Conservation (phyloP, 2,329 filamentous ascomycete species). For the Acephala macrosclerotiorum region DNA sequence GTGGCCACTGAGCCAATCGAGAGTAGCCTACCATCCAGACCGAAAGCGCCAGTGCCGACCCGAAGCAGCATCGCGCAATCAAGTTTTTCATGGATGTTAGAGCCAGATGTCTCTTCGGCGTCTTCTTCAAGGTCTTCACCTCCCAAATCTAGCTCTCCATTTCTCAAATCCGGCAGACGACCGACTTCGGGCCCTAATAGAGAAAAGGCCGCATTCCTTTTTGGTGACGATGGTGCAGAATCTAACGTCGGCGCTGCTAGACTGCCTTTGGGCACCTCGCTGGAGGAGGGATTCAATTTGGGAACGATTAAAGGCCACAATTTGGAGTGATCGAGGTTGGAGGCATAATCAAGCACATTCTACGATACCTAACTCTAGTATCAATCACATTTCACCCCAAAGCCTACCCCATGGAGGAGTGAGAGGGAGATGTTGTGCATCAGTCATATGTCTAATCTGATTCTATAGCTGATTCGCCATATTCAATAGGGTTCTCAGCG, state of each 20-base stretch:
- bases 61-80: slow-evolving; percentile 75
- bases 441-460: slow-evolving; percentile 3
- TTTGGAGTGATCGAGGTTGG: slow-evolving; percentile 21
- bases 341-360: background rate
- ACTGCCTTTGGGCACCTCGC: slow-evolving; percentile 28
- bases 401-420: slow-evolving; percentile 6
- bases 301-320: slow-evolving; percentile 38
- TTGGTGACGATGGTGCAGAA: slow-evolving; percentile 43
- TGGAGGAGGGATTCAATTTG: slow-evolving; percentile 41
- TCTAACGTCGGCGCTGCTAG: slow-evolving; percentile 25
- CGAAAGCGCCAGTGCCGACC: slow-evolving; percentile 58
- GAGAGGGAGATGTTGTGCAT: slow-evolving; percentile 5
- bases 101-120: slow-evolving; percentile 47
- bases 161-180: slow-evolving; percentile 38
- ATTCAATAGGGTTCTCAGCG: background rate
- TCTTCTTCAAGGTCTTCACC: slow-evolving; percentile 33
- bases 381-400: background rate
- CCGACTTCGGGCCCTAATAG: slow-evolving; percentile 37
- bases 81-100: slow-evolving; percentile 82
- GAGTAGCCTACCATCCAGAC: slow-evolving; percentile 27
- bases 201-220: slow-evolving; percentile 45
- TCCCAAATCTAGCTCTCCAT: slow-evolving; percentile 40
- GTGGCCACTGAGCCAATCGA: slow-evolving; percentile 11
- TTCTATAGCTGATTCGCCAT: slow-evolving; percentile 18
- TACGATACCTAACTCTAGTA: slow-evolving; percentile 3